Conservation (phyloP, 805 yeast species). For the Candida odintsovae region DNA sequence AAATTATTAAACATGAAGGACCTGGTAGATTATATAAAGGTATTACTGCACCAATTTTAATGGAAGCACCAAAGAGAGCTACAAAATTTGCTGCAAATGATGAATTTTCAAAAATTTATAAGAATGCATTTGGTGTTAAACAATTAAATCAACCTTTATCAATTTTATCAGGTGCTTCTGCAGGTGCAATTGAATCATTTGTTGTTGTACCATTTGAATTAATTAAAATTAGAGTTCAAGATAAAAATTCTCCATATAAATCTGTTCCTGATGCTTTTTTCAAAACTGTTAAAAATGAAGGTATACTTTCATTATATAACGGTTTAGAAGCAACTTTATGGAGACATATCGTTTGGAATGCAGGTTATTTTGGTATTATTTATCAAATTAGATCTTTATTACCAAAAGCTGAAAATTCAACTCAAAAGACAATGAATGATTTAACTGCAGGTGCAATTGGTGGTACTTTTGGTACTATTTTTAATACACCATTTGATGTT, state of each 20-base stretch:
- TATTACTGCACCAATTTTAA: slow-evolving; percentile 89
- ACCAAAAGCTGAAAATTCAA: slow-evolving; percentile 67
- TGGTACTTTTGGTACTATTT: slow-evolving; percentile 92
- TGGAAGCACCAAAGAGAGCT: slow-evolving; percentile 99
- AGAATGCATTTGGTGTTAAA: slow-evolving; percentile 58
- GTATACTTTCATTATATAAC: slow-evolving; percentile 78
- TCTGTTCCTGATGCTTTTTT: slow-evolving; percentile 81
- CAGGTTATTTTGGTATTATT: slow-evolving; percentile 95
- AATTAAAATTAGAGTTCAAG: slow-evolving; percentile 92
- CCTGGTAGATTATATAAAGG: slow-evolving; percentile 82
- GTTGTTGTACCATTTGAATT: slow-evolving; percentile 98
- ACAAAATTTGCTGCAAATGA: slow-evolving; percentile 98
- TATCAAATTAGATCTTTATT: slow-evolving; percentile 75
- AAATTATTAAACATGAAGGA: slow-evolving; percentile 86
- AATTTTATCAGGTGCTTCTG: slow-evolving; percentile 92
- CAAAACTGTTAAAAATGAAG: slow-evolving; percentile 68
- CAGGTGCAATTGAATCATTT: slow-evolving; percentile 95
- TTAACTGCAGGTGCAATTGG: slow-evolving; percentile 91
- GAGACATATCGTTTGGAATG: slow-evolving; percentile 97
- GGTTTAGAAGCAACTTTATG: slow-evolving; percentile 96
- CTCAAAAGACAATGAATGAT: slow-evolving; percentile 80
- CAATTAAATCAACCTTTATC: slow-evolving; percentile 79
- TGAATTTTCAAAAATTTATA: slow-evolving; percentile 87
- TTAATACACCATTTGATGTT: slow-evolving; percentile 96
- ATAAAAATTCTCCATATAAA: slow-evolving; percentile 70